Evolutionary conservation across 1,139 yeast species (phyloP), one percentile per base, ranked within the genome.

Genomic region (Diutina sp.): DNA sequence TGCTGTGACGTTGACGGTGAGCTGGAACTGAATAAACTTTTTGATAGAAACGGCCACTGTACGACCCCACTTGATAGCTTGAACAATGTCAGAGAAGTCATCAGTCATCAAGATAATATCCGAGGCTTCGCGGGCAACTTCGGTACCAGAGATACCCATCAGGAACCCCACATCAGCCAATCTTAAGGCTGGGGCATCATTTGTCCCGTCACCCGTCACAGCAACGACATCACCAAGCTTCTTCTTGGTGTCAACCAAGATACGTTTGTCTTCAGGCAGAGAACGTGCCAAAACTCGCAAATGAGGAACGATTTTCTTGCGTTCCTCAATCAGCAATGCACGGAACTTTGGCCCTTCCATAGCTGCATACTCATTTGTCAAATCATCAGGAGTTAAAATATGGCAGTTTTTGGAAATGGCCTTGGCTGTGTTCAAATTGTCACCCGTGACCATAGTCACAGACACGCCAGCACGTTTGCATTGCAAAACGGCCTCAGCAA

Each of bases 41-140:
- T 90, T 90, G 66, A 93, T 95, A 2, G 98, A 90, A 45, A 87
- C 85, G 21, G 96, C 87, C 60, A 95, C 99, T 57, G 98, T 91
- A 70, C 99, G 83, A 58, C 99, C 99, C 99, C 99, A 95, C 72
- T 90, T 89, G 66, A 93, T 89, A n/a, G 99, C 99, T 69, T 90
- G 90, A 56, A 93, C 98, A 69, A 93, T 93, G 57, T 95, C 93
- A 9, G 91, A 79, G 66, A 93, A 93, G 73, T 93, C 96, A 72
- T 93, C 99, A 46, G 95, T 90, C 95, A 90, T 90, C 64, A 90
- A 78, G 63, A 90, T 88, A 64, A 90, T 90, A 72, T 90, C 96
- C n/a, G 95, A 87, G 6, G 97, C 96, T 68, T 90, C 97, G 68
- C 96, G 80, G 4, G 97, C 97, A 61, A 90, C 96, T 72, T 90